Percentiles rank a stretch among this genome's conserved stretches.
Evolutionary conservation across 164 flowering plant species (phyloP).

Genomic region (Aristolochia contorta): DNA sequence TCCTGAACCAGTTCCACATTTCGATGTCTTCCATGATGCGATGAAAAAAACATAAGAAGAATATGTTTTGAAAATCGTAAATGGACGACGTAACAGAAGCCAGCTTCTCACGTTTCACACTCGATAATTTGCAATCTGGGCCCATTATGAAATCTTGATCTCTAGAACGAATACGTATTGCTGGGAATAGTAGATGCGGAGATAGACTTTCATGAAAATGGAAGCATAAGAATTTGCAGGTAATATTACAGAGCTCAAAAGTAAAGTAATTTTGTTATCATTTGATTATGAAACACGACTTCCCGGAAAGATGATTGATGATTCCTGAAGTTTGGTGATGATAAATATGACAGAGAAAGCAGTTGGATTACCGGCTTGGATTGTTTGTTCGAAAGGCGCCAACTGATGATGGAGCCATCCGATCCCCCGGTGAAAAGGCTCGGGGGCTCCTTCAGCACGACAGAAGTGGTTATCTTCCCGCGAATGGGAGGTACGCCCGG

Average conservation of each 20-base stretch:
- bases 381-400: conserved; percentile 40
- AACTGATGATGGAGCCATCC: conserved; percentile 96
- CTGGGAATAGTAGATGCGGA: too few species aligned
- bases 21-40: too few species aligned
- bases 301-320: neutral
- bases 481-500: conserved; percentile 53
- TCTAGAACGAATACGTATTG: too few species aligned
- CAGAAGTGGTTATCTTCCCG: conserved; percentile 52
- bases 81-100: too few species aligned
- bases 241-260: neutral
- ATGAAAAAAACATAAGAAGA: too few species aligned
- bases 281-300: neutral
- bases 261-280: neutral
- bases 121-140: too few species aligned
- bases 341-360: neutral
- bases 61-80: too few species aligned
- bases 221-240: too few species aligned
- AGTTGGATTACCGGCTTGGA: conserved; percentile 24
- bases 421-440: conserved; percentile 97
- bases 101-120: too few species aligned
- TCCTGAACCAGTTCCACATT: too few species aligned
- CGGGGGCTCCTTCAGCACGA: conserved; percentile 49
- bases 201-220: too few species aligned
- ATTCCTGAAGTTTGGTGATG: neutral
- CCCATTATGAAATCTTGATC: too few species aligned